Conservation (phyloP, 2,329 filamentous ascomycete genomes). For the Scytalidium sp. region DNA sequence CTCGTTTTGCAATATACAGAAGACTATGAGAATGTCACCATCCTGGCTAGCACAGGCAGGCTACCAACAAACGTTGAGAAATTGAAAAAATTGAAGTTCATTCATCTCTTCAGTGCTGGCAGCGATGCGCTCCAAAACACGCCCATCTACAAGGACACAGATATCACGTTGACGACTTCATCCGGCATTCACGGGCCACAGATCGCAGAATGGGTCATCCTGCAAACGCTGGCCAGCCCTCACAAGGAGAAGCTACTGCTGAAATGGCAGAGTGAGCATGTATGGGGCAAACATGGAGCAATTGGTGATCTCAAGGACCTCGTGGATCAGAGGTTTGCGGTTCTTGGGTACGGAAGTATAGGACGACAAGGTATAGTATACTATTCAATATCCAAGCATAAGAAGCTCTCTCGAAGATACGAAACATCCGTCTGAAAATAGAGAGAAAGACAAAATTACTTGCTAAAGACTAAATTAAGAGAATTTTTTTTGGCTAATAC, state of each 20-base stretch:
- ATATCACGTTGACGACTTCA: constrained; percentile 31
- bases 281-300: constrained; percentile 42
- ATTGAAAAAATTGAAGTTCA: constrained; percentile 32
- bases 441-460: not conserved
- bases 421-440: not conserved
- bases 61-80: constrained; percentile 27
- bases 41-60: constrained; percentile 30
- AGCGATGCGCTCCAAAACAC: constrained; percentile 24
- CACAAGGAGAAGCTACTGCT: constrained; percentile 52
- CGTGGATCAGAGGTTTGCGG: constrained; percentile 55
- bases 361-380: constrained; percentile 29
- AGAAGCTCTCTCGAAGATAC: not conserved
- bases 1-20: constrained; percentile 16
- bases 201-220: constrained; percentile 64
- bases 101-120: constrained; percentile 31
- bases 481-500: not conserved
- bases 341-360: constrained; percentile 37
- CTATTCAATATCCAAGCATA: not conserved
- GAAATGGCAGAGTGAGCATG: constrained; percentile 53
- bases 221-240: constrained; percentile 54
- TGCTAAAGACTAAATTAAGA: too few relatives aligned
- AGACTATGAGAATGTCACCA: constrained; percentile 38
- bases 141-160: constrained; percentile 29
- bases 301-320: constrained; percentile 43
- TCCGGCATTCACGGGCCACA: constrained; percentile 45